phyloP scores from a whole-genome alignment of 352 stramenopile species.

The Pythium sukuiense region DNA sequence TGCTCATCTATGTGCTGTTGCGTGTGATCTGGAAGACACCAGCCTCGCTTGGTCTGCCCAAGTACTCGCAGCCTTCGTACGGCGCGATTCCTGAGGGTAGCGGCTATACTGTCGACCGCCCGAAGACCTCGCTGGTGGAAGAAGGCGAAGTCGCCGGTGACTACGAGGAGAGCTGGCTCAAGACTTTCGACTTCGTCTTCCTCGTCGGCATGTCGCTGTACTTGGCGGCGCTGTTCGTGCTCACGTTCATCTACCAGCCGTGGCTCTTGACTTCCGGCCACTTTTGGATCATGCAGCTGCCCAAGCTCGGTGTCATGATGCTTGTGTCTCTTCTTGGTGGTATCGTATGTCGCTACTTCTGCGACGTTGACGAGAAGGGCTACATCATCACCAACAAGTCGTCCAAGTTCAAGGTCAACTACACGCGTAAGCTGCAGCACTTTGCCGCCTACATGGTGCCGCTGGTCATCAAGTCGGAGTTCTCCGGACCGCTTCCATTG shows the following conservation, averaged over 20 bases:
- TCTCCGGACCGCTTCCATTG: slow-evolving; percentile 53
- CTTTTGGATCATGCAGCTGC: slow-evolving; percentile 38
- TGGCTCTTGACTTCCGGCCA: slow-evolving; percentile 34
- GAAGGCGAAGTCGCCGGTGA: slow-evolving; percentile 59
- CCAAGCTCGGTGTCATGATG: slow-evolving; percentile 61
- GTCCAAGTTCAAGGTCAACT: slow-evolving; percentile 88
- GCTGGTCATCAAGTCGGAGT: slow-evolving; percentile 68
- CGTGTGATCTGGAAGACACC: slow-evolving; percentile 67
- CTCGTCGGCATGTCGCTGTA: slow-evolving; percentile 53
- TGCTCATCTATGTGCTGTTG: slow-evolving; percentile 66
- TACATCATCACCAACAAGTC: slow-evolving; percentile 82
- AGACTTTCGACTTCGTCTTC: slow-evolving; percentile 65
- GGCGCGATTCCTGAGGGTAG: slow-evolving; percentile 38
- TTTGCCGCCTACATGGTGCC: slow-evolving; percentile 81
- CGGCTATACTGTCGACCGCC: slow-evolving; percentile 31
- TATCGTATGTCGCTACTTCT: slow-evolving; percentile 82
- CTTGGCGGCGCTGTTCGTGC: slow-evolving; percentile 37
- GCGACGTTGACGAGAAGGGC: slow-evolving; percentile 73
- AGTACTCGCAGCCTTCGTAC: slow-evolving; percentile 41
- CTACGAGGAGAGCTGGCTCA: slow-evolving; percentile 54
- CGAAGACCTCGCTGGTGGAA: slow-evolving; percentile 61
- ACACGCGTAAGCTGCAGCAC: slow-evolving; percentile 82
- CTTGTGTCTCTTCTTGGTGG: slow-evolving; percentile 70
- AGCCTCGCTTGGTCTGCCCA: slow-evolving; percentile 39
- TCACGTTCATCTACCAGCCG: slow-evolving; percentile 53